Percentiles rank a stretch among this genome's conserved stretches.
phyloP scores from a whole-genome alignment of 139 green algal genomes.

The Micromonas commoda region DNA sequence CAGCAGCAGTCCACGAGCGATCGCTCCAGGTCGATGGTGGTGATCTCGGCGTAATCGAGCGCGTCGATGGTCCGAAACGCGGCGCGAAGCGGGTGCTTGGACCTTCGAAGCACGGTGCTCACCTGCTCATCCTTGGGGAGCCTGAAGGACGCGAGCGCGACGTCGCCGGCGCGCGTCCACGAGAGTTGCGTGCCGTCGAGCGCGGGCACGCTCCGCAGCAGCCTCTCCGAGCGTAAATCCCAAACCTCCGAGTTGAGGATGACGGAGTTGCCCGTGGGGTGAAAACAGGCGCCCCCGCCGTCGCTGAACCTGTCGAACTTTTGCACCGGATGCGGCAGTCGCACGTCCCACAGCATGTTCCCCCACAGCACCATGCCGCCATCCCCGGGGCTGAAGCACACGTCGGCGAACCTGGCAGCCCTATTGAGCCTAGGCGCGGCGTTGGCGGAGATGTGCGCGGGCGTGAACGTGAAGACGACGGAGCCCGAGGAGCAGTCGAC shows the following conservation, averaged over 20 bases:
- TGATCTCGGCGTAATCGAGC: constrained; percentile 57
- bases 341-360: constrained; percentile 59
- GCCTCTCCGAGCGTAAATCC: constrained; percentile 58
- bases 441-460: background rate
- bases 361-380: constrained; percentile 62
- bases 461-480: background rate
- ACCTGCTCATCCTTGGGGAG: background rate
- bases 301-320: constrained; percentile 64
- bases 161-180: background rate
- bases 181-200: constrained; percentile 44
- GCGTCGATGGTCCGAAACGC: constrained; percentile 65
- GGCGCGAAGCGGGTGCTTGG: constrained; percentile 51
- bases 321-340: constrained; percentile 43
- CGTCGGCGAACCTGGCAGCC: background rate
- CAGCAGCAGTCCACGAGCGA: constrained; percentile 57
- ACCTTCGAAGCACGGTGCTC: constrained; percentile 22
- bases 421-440: background rate
- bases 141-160: background rate
- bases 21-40: constrained; percentile 53
- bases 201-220: constrained; percentile 56
- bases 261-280: constrained; percentile 57
- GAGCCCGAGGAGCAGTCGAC: background rate
- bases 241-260: constrained; percentile 70
- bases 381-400: constrained; percentile 35
- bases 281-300: constrained; percentile 49